A percentile compares a stretch with the other conserved stretches of the same genome.
These are phyloP conservation scores for Hura crepitans DNA, from an alignment of 441 rosid species.

Conservation along the genomic window DNA sequence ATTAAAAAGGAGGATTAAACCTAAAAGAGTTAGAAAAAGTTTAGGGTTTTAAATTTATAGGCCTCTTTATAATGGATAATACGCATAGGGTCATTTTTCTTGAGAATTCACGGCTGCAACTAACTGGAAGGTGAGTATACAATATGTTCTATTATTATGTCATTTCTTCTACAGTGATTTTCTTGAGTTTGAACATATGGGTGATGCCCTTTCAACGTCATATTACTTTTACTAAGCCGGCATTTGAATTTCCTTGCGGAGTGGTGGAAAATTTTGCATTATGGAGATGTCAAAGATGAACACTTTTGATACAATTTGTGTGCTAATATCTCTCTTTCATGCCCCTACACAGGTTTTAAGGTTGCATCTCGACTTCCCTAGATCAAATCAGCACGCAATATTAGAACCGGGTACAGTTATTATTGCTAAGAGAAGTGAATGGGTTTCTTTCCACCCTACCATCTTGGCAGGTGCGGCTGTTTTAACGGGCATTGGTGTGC, in stretches of 20 bases:
- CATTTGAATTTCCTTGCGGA: neutral
- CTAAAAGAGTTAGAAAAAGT: too few relatives aligned
- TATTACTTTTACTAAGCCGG: neutral
- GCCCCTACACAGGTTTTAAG: conserved; percentile 49
- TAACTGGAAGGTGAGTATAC: too few relatives aligned
- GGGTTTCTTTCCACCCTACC: conserved; percentile 37
- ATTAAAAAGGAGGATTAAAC: too few relatives aligned
- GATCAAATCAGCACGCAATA: conserved; percentile 31
- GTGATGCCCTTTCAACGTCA: too few relatives aligned
- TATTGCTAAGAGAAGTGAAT: conserved; percentile 25
- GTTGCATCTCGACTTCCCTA: conserved; percentile 64
- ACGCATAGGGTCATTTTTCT: too few relatives aligned
- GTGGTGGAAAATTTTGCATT: neutral
- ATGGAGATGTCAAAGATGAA: neutral
- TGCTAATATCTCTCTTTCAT: neutral
- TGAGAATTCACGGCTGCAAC: too few relatives aligned
- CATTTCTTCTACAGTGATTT: too few relatives aligned
- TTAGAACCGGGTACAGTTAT: conserved; percentile 21
- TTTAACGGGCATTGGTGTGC: conserved; percentile 51
- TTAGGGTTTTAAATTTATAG: too few relatives aligned
- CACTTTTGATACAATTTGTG: neutral
- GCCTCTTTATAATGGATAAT: too few relatives aligned
- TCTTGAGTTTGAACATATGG: too few relatives aligned
- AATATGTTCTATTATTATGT: too few relatives aligned
- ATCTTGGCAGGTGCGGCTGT: conserved; percentile 56